A percentile compares a stretch with the other conserved stretches of the same genome.
Conservation (phyloP, 2,329 filamentous ascomycete genomes). For the Coniochaeta sp. region DNA sequence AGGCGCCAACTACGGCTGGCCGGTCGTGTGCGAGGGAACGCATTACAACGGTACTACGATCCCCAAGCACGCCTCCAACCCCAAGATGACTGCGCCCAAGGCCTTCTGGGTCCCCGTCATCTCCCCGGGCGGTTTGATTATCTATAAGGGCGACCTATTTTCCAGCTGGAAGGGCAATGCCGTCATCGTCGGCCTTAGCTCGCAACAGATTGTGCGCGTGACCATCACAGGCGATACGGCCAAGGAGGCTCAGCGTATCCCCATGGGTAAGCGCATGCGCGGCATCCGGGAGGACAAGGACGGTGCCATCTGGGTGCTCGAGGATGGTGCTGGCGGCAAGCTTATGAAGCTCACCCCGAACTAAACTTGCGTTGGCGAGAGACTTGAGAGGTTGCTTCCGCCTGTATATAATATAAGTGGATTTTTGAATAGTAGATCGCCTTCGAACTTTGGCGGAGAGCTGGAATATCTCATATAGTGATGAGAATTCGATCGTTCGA, state of each 20-base stretch:
- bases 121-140: slow-evolving; percentile 24
- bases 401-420: slow-evolving; percentile 14
- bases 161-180: slow-evolving; percentile 23
- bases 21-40: slow-evolving; percentile 21
- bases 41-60: slow-evolving; percentile 24
- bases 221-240: slow-evolving; percentile 22
- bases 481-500: neutral
- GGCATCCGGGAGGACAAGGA: slow-evolving; percentile 22
- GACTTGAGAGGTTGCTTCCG: slow-evolving; percentile 13
- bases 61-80: slow-evolving; percentile 21
- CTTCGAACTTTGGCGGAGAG: slow-evolving; percentile 4
- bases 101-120: slow-evolving; percentile 25
- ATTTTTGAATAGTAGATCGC: slow-evolving; percentile 7
- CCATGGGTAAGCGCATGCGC: slow-evolving; percentile 24
- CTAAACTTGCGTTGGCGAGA: slow-evolving; percentile 15
- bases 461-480: slow-evolving; percentile 6
- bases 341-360: slow-evolving; percentile 25
- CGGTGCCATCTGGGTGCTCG: slow-evolving; percentile 23
- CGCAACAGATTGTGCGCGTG: slow-evolving; percentile 20
- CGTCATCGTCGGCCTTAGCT: slow-evolving; percentile 21
- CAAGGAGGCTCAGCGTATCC: slow-evolving; percentile 22
- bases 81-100: slow-evolving; percentile 22
- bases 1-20: slow-evolving; percentile 27
- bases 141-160: slow-evolving; percentile 26
- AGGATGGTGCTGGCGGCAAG: slow-evolving; percentile 21